phyloP scores from a whole-genome alignment of 1,284 basidiomycete genomes.

The Ceratorhiza oryzae-sativae region DNA sequence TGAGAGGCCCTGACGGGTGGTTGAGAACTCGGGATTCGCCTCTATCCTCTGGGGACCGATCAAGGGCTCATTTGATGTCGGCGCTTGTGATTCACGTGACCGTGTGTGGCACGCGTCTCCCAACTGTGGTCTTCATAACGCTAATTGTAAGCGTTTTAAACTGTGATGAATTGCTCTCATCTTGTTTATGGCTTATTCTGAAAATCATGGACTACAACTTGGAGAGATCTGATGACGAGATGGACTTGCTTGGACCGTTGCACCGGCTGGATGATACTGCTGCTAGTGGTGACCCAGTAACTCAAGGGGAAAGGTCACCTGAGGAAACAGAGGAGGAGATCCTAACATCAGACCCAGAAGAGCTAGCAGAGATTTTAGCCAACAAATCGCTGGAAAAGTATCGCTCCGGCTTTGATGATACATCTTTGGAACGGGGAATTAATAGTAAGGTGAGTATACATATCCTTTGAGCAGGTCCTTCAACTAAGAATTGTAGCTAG shows the following conservation, averaged over 20 bases:
- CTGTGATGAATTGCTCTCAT: not conserved
- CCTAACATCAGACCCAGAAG: slow-evolving; percentile 26
- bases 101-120: not conserved
- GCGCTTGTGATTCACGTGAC: not conserved
- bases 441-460: not conserved
- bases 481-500: not conserved
- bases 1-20: too few species aligned
- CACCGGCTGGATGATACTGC: not conserved
- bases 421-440: not conserved
- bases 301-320: not conserved
- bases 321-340: slow-evolving; percentile 10
- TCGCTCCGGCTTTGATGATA: too few species aligned
- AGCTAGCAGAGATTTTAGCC: slow-evolving; percentile 22
- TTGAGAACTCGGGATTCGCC: too few species aligned
- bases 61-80: too few species aligned
- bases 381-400: slow-evolving; percentile 34
- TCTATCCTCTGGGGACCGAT: too few species aligned
- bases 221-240: slow-evolving; percentile 28
- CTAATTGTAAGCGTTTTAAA: not conserved
- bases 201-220: not conserved
- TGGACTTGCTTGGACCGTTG: slow-evolving; percentile 21
- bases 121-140: not conserved
- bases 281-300: not conserved
- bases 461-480: not conserved
- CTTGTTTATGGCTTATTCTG: not conserved